Evolutionary conservation across 768 basidiomycete species (phyloP).

Genomic region (Mycena leptocephala): DNA sequence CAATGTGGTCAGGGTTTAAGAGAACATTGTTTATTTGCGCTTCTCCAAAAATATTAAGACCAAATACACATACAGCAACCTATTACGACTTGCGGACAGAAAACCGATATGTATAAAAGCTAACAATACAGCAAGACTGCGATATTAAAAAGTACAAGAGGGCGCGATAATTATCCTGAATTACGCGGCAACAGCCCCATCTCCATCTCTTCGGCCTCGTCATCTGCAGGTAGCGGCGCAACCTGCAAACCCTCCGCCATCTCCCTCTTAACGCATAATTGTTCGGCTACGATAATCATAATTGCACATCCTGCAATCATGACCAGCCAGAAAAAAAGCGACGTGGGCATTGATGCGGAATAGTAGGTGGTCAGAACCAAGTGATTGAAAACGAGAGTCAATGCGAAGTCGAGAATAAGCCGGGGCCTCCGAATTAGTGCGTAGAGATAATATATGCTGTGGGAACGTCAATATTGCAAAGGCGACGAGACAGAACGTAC

Average conservation of each 20-base stretch:
- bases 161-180: conserved; percentile 22
- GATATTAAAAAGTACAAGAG: conserved; percentile 12
- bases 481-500: conserved; percentile 66
- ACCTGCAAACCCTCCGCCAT: conserved; percentile 88
- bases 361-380: conserved; percentile 96
- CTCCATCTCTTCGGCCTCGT: conserved; percentile 75
- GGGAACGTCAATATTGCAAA: conserved; percentile 17
- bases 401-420: conserved; percentile 93
- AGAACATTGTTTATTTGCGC: background rate
- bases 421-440: conserved; percentile 92
- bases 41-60: background rate
- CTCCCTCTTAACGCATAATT: conserved; percentile 92
- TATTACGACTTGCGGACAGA: background rate
- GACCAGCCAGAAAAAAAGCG: conserved; percentile 93
- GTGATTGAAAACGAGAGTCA: conserved; percentile 94
- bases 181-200: conserved; percentile 61
- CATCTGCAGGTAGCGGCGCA: conserved; percentile 60
- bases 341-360: conserved; percentile 86
- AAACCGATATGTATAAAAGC: background rate
- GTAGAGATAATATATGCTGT: conserved; percentile 86
- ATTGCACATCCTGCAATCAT: conserved; percentile 79
- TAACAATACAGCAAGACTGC: conserved; percentile 13
- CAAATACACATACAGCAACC: background rate
- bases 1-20: background rate
- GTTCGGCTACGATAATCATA: conserved; percentile 89